phyloP scores from a whole-genome alignment of 2,329 filamentous ascomycete species.

The Mariannaea elegans region DNA sequence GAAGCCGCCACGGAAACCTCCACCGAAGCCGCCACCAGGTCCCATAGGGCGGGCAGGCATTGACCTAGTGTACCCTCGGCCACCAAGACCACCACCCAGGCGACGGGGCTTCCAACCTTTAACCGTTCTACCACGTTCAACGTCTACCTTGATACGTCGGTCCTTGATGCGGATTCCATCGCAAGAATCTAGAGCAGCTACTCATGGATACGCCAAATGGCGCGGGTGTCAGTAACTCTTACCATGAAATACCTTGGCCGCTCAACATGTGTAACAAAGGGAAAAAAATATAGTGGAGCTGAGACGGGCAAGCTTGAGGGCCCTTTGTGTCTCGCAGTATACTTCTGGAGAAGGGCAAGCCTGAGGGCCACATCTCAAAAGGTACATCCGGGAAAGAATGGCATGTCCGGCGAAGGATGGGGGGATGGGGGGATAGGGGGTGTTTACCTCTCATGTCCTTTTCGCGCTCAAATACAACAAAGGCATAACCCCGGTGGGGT shows the following conservation, averaged over 20 bases:
- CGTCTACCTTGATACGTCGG: constrained; percentile 90
- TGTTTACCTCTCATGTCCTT: constrained; percentile 98
- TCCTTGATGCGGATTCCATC: constrained; percentile 95
- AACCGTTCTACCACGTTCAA: constrained; percentile 94
- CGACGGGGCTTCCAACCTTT: constrained; percentile 92
- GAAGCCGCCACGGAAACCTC: constrained; percentile 57
- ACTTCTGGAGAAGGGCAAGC: constrained; percentile 50
- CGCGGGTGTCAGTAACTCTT: constrained; percentile 75
- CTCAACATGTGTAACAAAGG: constrained; percentile 31
- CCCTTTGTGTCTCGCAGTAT: constrained; percentile 59
- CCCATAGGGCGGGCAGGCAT: constrained; percentile 75
- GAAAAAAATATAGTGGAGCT: constrained; percentile 40
- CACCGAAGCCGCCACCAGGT: constrained; percentile 66
- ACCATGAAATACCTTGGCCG: constrained; percentile 52
- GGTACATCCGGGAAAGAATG: constrained; percentile 35
- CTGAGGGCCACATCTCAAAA: constrained; percentile 53
- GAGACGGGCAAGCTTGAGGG: constrained; percentile 68
- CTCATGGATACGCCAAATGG: constrained; percentile 64
- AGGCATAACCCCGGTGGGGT: constrained; percentile 89
- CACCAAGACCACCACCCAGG: constrained; percentile 90
- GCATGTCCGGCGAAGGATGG: constrained; percentile 44
- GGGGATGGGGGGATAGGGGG: constrained; percentile 46
- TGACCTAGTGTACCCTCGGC: constrained; percentile 90
- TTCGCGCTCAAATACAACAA: constrained; percentile 96
- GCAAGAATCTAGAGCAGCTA: constrained; percentile 87